Percentiles rank a stretch among this genome's conserved stretches.
These are phyloP conservation scores for Plasmodium chabaudi DNA, from an alignment of 169 alveolate species.

Conservation along the genomic window DNA sequence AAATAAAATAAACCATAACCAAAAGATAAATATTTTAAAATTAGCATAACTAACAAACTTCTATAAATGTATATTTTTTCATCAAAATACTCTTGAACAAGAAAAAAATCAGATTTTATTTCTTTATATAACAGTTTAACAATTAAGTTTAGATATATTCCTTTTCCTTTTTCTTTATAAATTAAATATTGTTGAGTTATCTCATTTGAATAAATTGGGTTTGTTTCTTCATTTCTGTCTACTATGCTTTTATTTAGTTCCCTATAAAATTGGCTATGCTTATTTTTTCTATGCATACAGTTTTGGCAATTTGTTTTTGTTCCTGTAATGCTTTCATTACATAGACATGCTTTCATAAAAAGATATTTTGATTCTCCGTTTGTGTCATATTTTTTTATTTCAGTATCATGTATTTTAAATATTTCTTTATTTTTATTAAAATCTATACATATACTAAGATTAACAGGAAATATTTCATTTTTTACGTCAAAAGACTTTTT, in stretches of 20 bases:
- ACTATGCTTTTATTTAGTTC: background rate
- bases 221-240: background rate
- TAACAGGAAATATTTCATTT: conserved; percentile 44
- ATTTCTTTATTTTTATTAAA: conserved; percentile 35
- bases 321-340: background rate
- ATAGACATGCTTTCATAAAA: conserved; percentile 24
- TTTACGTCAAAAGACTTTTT: conserved; percentile 61
- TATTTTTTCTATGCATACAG: background rate
- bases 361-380: conserved; percentile 5
- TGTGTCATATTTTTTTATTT: conserved; percentile 4
- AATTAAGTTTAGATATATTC: conserved; percentile 9
- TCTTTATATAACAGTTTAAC: conserved; percentile 56
- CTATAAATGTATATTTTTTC: conserved; percentile 38
- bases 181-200: too few relatives aligned
- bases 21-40: conserved; percentile 17
- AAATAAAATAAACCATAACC: conserved; percentile 23
- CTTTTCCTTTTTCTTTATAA: background rate
- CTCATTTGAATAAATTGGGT: background rate
- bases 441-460: conserved; percentile 24
- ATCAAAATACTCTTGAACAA: conserved; percentile 40
- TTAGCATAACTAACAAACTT: conserved; percentile 35
- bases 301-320: background rate
- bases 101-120: conserved; percentile 58
- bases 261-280: background rate
- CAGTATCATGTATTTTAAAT: conserved; percentile 16